Base-by-base conservation (phyloP, 1,139 yeast species). In the Suhomyces bokatorum region DNA sequence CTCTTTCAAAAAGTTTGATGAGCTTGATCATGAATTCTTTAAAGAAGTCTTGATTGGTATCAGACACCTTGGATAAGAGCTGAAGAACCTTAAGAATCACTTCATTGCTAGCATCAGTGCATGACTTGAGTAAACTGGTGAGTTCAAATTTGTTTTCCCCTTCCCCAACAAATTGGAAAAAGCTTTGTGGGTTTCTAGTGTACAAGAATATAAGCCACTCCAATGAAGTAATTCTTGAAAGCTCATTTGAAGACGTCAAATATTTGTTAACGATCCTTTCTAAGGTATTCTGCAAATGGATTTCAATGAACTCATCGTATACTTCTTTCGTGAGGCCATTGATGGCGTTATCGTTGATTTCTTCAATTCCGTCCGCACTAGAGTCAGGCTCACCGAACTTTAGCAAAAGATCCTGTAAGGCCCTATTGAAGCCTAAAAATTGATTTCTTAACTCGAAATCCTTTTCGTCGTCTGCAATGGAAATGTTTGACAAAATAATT, bases 171-270 rank as follows among this genome's bases (percentile, higher is more conserved):
- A 58, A 84, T 59, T 74, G 81, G 53, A 79, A 73, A 56, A 81
- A 79, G 56, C 79, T 75, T 24, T 77, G 67, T 0, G 95, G 88
- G 35, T 85, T 85, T 53, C 83, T 83, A 29, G 82, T 77, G 58
- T 91, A 95, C 37, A 95, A 73, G 75, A 89, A 82, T 22, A 85
- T 83, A 31, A 95, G 72, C 99, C 99, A 95, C 53, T 91, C 97
- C 37, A 95, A 70, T 15, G 95, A 87, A 0, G 95, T 90, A 15
- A 90, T 77, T 51, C 95, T 74, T 0, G 97, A 87, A 30, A 85
- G 81, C 52, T 89, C 96, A 54, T 88, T 85, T 45, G 62, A 49
- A 11, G 68, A 63, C 28, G 65, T 63, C 24, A 70, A 59, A 47
- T 71, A 73, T 51, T 71, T 75, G 35, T 62, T 58, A 57, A 68